Percentiles rank a stretch among this genome's conserved stretches.
Evolutionary conservation across 2,329 filamentous ascomycete species (phyloP).

Genomic region (Talaromyces pinophilus): DNA sequence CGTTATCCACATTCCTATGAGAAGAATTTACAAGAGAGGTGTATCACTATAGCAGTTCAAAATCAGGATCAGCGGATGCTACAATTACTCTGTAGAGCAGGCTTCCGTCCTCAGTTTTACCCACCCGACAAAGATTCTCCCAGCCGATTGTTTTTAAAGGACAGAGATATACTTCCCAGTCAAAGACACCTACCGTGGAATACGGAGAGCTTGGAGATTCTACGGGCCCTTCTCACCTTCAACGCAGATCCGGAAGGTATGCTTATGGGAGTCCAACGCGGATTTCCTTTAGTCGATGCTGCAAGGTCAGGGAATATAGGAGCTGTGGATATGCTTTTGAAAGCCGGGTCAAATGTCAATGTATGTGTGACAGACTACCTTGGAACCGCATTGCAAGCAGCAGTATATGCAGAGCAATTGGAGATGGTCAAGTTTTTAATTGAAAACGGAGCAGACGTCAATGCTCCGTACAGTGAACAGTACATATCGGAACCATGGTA

Average conservation of each 20-base stretch:
- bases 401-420: not conserved
- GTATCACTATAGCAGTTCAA: slow-evolving; percentile 2
- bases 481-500: too few species aligned
- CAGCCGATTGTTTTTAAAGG: too few species aligned
- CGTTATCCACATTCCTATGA: too few species aligned
- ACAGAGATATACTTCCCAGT: not conserved
- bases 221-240: not conserved
- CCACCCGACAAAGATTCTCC: not conserved
- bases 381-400: slow-evolving; percentile 2
- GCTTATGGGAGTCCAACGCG: not conserved
- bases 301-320: not conserved
- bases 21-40: not conserved
- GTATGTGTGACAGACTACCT: too few species aligned
- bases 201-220: not conserved
- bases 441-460: not conserved
- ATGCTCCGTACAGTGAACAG: not conserved
- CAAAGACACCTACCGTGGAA: not conserved
- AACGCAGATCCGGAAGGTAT: not conserved
- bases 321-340: too few species aligned
- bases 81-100: slow-evolving; percentile 6
- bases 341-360: too few species aligned
- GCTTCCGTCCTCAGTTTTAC: not conserved
- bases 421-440: not conserved
- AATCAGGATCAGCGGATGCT: slow-evolving; percentile 11
- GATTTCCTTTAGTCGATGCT: slow-evolving; percentile 12